phyloP scores from a whole-genome alignment of 441 rosid species.

The Mallotus japonicus region DNA sequence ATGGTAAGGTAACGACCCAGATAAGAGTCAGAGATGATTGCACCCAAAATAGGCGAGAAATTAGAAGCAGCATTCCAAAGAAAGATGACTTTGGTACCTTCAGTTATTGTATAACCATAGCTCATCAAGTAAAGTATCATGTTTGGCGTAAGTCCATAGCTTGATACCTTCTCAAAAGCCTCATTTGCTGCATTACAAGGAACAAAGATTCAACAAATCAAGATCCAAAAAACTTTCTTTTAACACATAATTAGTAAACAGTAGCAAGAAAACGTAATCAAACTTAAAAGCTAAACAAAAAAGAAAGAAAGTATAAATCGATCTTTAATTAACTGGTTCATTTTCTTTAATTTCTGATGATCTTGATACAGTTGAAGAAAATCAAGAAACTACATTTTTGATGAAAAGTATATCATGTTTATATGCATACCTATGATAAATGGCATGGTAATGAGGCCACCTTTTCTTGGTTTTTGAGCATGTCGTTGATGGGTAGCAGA shows the following conservation, averaged over 20 bases:
- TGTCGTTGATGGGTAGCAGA: slow-evolving; percentile 22
- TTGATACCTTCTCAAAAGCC: slow-evolving; percentile 76
- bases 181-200: slow-evolving; percentile 56
- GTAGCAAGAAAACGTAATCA: background rate
- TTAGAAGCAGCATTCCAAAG: slow-evolving; percentile 73
- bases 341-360: background rate
- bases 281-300: background rate
- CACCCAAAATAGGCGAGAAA: slow-evolving; percentile 69
- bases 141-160: slow-evolving; percentile 67
- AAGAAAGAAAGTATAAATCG: too few species aligned
- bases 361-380: background rate
- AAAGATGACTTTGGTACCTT: slow-evolving; percentile 56
- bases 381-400: background rate
- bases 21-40: slow-evolving; percentile 74
- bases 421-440: slow-evolving; percentile 68
- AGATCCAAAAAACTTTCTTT: slow-evolving; percentile 5
- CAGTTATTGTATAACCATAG: slow-evolving; percentile 47
- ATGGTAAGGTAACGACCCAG: slow-evolving; percentile 79
- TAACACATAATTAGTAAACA: too few species aligned
- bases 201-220: background rate
- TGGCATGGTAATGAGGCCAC: slow-evolving; percentile 82
- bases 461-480: slow-evolving; percentile 34
- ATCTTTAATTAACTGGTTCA: background rate
- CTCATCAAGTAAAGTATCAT: slow-evolving; percentile 68
- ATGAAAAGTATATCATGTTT: background rate